phyloP scores from a whole-genome alignment of 768 basidiomycete genomes.

The Trichaptum fuscoviolaceum region DNA sequence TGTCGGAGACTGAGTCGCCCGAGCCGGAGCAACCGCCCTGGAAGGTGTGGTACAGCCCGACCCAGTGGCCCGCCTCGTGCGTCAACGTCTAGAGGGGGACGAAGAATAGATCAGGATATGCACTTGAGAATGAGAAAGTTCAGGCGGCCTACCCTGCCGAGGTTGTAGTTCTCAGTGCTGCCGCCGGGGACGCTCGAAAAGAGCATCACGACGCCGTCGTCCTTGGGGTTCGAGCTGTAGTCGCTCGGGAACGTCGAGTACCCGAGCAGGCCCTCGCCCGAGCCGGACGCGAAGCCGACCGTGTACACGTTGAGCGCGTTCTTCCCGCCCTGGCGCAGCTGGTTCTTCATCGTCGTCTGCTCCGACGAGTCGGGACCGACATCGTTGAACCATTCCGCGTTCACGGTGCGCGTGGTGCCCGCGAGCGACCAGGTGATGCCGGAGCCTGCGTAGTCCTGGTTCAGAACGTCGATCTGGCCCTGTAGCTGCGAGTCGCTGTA shows the following conservation, averaged over 20 bases:
- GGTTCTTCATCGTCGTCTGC: constrained; percentile 30
- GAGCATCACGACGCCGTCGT: constrained; percentile 35
- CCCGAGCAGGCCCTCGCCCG: constrained; percentile 28
- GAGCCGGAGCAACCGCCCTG: constrained; percentile 38
- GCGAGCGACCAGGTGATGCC: constrained; percentile 18
- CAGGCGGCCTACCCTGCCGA: not conserved
- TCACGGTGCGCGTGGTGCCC: constrained; percentile 13
- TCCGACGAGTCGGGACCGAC: constrained; percentile 23
- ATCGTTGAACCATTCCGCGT: constrained; percentile 21
- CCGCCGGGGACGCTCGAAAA: constrained; percentile 42
- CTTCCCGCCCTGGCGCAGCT: constrained; percentile 27
- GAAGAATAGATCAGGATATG: not conserved
- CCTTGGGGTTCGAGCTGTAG: constrained; percentile 21
- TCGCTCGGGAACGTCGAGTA: constrained; percentile 32
- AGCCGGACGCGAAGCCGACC: constrained; percentile 31
- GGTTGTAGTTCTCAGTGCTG: constrained; percentile 33
- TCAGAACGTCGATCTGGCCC: constrained; percentile 15
- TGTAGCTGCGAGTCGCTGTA: constrained; percentile 15
- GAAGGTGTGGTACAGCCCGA: constrained; percentile 57
- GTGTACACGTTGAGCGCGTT: constrained; percentile 33
- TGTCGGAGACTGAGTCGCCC: constrained; percentile 42
- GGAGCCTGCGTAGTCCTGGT: constrained; percentile 13
- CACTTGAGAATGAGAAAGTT: not conserved
- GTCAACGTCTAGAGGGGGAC: constrained; percentile 34
- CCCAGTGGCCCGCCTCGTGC: constrained; percentile 60